Evolutionary conservation across 768 basidiomycete species (phyloP).

Genomic region (Russula emetica): DNA sequence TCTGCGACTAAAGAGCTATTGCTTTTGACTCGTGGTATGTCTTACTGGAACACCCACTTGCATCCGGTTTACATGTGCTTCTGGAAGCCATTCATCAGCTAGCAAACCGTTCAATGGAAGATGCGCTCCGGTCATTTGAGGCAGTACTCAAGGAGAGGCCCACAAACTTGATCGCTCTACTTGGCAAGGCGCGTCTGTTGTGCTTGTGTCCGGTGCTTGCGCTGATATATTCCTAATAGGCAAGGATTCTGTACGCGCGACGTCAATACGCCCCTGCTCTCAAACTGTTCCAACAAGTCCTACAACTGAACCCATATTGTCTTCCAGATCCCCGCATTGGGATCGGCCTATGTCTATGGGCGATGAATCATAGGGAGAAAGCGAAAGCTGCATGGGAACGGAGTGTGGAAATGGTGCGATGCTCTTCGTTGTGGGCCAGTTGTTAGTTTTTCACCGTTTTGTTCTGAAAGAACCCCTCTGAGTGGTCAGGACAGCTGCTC

Average conservation of each 20-base stretch:
- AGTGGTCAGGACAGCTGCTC: slow-evolving; percentile 76
- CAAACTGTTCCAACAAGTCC: slow-evolving; percentile 79
- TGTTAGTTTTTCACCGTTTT: background rate
- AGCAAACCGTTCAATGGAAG: slow-evolving; percentile 73
- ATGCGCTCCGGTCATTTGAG: slow-evolving; percentile 79
- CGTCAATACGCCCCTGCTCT: slow-evolving; percentile 76
- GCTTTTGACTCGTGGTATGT: slow-evolving; percentile 63
- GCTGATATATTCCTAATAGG: slow-evolving; percentile 42
- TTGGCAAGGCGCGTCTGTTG: slow-evolving; percentile 65
- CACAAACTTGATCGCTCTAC: slow-evolving; percentile 79
- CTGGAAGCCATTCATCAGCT: slow-evolving; percentile 73
- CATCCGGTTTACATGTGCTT: slow-evolving; percentile 7
- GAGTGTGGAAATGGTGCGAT: slow-evolving; percentile 74
- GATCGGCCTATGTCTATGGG: slow-evolving; percentile 92
- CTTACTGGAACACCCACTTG: background rate
- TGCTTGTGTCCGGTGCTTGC: background rate
- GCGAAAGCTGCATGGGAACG: slow-evolving; percentile 90
- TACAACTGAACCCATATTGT: slow-evolving; percentile 72
- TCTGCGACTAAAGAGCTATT: slow-evolving; percentile 47
- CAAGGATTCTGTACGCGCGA: slow-evolving; percentile 77
- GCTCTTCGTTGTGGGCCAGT: background rate
- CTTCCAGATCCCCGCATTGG: slow-evolving; percentile 92
- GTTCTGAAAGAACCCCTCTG: slow-evolving; percentile 58
- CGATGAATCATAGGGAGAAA: slow-evolving; percentile 74
- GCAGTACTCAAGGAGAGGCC: slow-evolving; percentile 72